phyloP scores from a whole-genome alignment of 2,329 filamentous ascomycete genomes.

The Ascosphaera acerosa region DNA sequence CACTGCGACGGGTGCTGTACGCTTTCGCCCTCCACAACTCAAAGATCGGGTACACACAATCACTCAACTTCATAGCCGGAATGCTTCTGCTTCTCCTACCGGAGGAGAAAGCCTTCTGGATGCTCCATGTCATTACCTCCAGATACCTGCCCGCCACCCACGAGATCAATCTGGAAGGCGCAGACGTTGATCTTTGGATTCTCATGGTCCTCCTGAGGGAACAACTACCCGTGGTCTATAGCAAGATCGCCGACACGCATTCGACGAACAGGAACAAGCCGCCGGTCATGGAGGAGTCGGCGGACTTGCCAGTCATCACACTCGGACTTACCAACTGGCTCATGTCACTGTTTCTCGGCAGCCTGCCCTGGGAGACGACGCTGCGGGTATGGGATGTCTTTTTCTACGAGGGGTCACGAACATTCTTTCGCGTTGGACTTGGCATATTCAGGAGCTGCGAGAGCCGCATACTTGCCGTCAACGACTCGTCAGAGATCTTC shows the following conservation, averaged over 20 bases:
- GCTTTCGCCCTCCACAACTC: constrained; percentile 84
- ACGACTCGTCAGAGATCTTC: constrained; percentile 86
- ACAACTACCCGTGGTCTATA: constrained; percentile 59
- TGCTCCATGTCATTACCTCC: constrained; percentile 76
- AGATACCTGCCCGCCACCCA: constrained; percentile 79
- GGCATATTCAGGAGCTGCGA: constrained; percentile 82
- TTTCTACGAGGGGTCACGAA: constrained; percentile 87
- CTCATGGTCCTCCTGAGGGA: constrained; percentile 72
- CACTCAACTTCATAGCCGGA: constrained; percentile 80
- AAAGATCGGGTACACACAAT: constrained; percentile 83
- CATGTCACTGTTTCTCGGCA: constrained; percentile 91
- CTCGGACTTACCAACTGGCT: constrained; percentile 92
- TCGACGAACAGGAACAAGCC: constrained; percentile 14
- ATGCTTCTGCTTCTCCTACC: constrained; percentile 72
- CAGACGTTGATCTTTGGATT: constrained; percentile 82
- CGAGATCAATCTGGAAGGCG: constrained; percentile 68
- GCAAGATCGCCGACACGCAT: constrained; percentile 52
- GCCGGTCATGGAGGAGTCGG: constrained; percentile 18
- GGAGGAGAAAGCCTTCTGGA: constrained; percentile 79
- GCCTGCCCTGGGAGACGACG: constrained; percentile 71
- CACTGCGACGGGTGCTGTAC: constrained; percentile 61
- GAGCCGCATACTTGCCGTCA: constrained; percentile 48
- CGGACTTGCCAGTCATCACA: constrained; percentile 61
- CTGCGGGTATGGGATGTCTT: constrained; percentile 88
- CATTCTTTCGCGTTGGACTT: constrained; percentile 72